Conservation (phyloP, 2,329 filamentous ascomycete genomes). For the Colletotrichum orbiculare region DNA sequence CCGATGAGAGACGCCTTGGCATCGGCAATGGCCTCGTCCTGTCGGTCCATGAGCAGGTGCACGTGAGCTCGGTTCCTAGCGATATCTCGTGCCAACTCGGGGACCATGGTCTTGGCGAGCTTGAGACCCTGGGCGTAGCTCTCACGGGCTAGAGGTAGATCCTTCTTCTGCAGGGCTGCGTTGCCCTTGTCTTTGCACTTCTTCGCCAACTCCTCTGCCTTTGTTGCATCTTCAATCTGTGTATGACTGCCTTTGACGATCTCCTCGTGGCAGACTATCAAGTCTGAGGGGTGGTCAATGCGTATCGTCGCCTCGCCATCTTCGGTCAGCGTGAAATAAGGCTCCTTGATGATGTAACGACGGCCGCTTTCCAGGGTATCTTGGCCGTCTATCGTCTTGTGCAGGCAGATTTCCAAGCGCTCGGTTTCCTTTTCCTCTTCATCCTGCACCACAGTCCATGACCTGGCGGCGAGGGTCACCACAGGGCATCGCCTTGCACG, state of each 20-base stretch:
- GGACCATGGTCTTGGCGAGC: slow-evolving; percentile 5
- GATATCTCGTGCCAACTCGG: slow-evolving; percentile 45
- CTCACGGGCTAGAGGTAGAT: slow-evolving; percentile 38
- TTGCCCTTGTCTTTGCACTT: slow-evolving; percentile 46
- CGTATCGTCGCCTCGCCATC: slow-evolving; percentile 54
- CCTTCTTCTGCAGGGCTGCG: slow-evolving; percentile 40
- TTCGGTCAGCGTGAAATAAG: slow-evolving; percentile 57
- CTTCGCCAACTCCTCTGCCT: slow-evolving; percentile 30
- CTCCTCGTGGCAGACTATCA: slow-evolving; percentile 37
- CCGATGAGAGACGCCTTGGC: slow-evolving; percentile 45
- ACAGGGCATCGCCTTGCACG: slow-evolving; percentile 34
- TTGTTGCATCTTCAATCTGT: neutral
- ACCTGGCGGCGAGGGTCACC: slow-evolving; percentile 38
- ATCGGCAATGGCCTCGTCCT: slow-evolving; percentile 46
- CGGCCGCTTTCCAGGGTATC: slow-evolving; percentile 48
- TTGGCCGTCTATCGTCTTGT: slow-evolving; percentile 46
- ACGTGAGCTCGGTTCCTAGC: slow-evolving; percentile 46
- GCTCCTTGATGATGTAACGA: slow-evolving; percentile 59
- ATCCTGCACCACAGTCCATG: slow-evolving; percentile 47
- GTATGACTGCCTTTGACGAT: neutral
- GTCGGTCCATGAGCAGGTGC: slow-evolving; percentile 45
- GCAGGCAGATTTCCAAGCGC: slow-evolving; percentile 46
- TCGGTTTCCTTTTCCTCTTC: slow-evolving; percentile 41
- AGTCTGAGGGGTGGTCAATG: slow-evolving; percentile 47
- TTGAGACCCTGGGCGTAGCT: slow-evolving; percentile 44